Evolutionary conservation across 768 basidiomycete species (phyloP), one percentile per base, ranked within the genome.

Genomic region (Termitomyces sp.): DNA sequence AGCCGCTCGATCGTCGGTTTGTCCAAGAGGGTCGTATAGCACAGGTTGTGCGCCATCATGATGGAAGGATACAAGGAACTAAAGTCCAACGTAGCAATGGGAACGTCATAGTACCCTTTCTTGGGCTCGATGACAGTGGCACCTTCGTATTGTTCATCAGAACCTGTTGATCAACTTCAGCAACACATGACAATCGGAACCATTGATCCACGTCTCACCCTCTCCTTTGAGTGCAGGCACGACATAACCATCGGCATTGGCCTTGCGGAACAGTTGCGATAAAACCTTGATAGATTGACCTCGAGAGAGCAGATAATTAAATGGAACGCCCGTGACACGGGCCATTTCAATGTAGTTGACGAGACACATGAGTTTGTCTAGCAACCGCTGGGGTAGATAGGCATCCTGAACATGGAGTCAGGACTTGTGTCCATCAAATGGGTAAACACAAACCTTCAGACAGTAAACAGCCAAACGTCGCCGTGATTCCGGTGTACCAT

Each of bases 21-120:
- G 61, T 97, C 92, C 39, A 98, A 72, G n/a, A 98, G 78, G 0
- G 97, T 98, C 0, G 97, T 98, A 69, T 98, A 99, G 71, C 97
- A 99, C 0, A 99, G 77, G 69, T 99, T 99, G 73, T 99, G 97
- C 2, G 96, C 97, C 95, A 98, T 98, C 97, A 99, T 99, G 75
- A 99, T 98, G 0, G 97, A 98, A 4, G 97, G 97, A 73, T 99
- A 99, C 61, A 99, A 81, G 2, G 95, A 98, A 59, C 93, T 95
- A 76, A 99, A 99, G 81, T 99, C 97, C 49, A 99, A 84, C 0
- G 97, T 98, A 13, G 97, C 95, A 67, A 99, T 98, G 2, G 97
- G 97, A 0, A 87, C 84, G 68, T 97, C 93, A 69, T 98, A 99
- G 73, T 94, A 99, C 0, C 96, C 97, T 68, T 88, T 94, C 71